Evolutionary conservation across 257 asterid species (phyloP), one percentile per base, ranked within the genome.

Genomic region (Craterostigma plantagineum): DNA sequence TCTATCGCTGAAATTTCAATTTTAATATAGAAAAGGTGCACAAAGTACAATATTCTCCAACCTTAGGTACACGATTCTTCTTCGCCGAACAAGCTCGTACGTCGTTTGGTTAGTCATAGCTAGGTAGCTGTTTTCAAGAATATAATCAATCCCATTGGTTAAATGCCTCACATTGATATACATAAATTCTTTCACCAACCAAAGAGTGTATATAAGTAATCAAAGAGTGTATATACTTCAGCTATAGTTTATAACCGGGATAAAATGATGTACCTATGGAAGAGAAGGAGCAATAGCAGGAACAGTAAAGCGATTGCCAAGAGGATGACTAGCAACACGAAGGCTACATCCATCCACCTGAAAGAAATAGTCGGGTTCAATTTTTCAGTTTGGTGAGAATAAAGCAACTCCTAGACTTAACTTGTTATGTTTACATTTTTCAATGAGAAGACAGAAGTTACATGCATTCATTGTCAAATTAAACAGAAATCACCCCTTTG

Each of bases 61-160:
- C 98, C 98, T 79, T 49, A 90, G 33, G 57, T 90, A 90, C 38
- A 57, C 71, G 51, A 90, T 75, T 50, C 98, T 79, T 46, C 91
- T 57, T 57, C 95, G 72, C 55, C 91, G 70, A 41, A 83, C 95
- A 50, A 90, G 93, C 66, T 90, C 98, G 14, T 83, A 90, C 12
- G 98, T 90, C 50, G 93, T 90, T 60, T 90, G 98, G 57, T 90
- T 90, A 47, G 92, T 83, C 76, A 79, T 35, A 49, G 75, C 67
- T 54, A 90, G 94, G 70, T 76, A 90, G 76, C 98, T 90, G 85
- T 47, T 49, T 23, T 23, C 2, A 23, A 23, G 30, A 23, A n/a
- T n/a, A n/a, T n/a, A n/a, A n/a, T n/a, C n/a, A n/a, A n/a, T n/a
- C n/a, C n/a, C n/a, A n/a, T n/a, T n/a, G n/a, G n/a, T n/a, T n/a